Conservation (phyloP, 2,329 filamentous ascomycete genomes). For the Fragosphaeria purpurea region DNA sequence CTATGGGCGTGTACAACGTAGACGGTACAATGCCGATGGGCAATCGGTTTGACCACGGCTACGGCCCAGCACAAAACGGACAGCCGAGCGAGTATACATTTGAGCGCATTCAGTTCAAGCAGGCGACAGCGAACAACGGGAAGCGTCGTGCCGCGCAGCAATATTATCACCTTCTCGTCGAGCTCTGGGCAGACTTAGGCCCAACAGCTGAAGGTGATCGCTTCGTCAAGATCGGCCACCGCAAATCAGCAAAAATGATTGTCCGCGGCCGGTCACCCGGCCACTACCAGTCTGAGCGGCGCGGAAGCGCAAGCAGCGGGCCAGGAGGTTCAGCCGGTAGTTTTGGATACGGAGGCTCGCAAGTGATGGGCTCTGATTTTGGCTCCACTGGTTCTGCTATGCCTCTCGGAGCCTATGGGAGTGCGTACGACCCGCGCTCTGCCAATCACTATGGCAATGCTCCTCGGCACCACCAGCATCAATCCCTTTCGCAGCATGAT, state of each 20-base stretch:
- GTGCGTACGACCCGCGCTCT: conserved; percentile 30
- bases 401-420: conserved; percentile 27
- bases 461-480: conserved; percentile 27
- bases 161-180: conserved; percentile 83
- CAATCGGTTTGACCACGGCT: conserved; percentile 32
- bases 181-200: conserved; percentile 64
- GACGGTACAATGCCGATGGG: conserved; percentile 7
- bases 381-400: conserved; percentile 26
- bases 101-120: conserved; percentile 90
- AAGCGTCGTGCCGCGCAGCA: conserved; percentile 85
- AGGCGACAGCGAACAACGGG: conserved; percentile 87
- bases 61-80: conserved; percentile 27
- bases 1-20: conserved; percentile 32
- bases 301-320: conserved; percentile 60
- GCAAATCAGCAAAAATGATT: conserved; percentile 71
- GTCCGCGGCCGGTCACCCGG: conserved; percentile 77
- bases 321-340: conserved; percentile 53
- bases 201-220: conserved; percentile 33
- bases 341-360: conserved; percentile 35
- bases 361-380: conserved; percentile 30
- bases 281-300: conserved; percentile 64
- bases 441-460: conserved; percentile 30
- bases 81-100: conserved; percentile 54
- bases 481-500: conserved; percentile 29
- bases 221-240: conserved; percentile 61